Evolutionary conservation across 2,329 filamentous ascomycete species (phyloP).

Genomic region (Colletotrichum musicola): DNA sequence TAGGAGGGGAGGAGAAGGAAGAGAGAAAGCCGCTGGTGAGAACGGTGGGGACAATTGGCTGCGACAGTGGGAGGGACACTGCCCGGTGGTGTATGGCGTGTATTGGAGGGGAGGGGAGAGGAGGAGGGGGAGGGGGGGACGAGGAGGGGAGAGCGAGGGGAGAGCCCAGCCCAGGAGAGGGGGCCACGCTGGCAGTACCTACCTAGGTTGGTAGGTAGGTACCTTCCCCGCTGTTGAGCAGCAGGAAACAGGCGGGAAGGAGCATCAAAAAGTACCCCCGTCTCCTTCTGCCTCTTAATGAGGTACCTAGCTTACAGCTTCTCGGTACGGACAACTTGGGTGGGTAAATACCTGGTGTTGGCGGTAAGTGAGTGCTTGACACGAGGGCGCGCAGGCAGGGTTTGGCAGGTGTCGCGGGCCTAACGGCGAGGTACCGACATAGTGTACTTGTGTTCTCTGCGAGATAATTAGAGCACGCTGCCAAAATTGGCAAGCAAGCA

Average conservation of each 20-base stretch:
- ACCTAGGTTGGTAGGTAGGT: conserved; percentile 18
- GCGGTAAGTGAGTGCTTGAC: background rate
- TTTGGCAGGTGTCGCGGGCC: too few species aligned
- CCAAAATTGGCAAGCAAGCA: too few species aligned
- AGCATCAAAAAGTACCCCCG: conserved; percentile 5
- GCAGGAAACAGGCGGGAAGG: conserved; percentile 23
- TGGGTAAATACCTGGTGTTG: background rate
- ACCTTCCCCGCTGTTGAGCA: conserved; percentile 18
- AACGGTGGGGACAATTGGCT: conserved; percentile 38
- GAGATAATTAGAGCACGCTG: too few species aligned
- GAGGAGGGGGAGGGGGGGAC: background rate
- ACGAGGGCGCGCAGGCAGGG: conserved; percentile 3
- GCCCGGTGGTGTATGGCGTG: background rate
- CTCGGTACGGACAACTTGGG: background rate
- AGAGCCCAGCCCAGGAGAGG: conserved; percentile 10
- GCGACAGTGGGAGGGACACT: conserved; percentile 33
- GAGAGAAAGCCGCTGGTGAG: conserved; percentile 32
- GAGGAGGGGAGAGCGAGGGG: background rate
- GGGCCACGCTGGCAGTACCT: conserved; percentile 31
- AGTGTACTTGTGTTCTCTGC: too few species aligned
- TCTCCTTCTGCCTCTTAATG: background rate
- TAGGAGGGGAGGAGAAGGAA: conserved; percentile 34
- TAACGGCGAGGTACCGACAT: background rate
- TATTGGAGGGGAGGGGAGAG: conserved; percentile 31
- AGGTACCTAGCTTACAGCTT: background rate